phyloP scores from a whole-genome alignment of 1,284 basidiomycete genomes.

The Rhodotorula sp. region DNA sequence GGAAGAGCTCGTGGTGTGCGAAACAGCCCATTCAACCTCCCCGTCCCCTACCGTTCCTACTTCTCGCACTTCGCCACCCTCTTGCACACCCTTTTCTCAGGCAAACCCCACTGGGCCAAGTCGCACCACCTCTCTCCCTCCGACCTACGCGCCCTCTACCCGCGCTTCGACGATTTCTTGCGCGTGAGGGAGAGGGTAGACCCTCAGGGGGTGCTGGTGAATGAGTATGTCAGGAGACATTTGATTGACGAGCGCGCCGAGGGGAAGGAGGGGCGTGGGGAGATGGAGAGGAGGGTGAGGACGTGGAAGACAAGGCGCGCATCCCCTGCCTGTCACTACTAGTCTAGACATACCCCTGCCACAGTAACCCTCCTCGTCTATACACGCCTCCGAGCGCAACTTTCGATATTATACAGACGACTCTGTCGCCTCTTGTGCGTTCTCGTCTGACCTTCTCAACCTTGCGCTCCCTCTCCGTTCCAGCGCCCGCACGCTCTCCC shows the following conservation, averaged over 20 bases:
- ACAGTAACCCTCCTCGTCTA: too few relatives aligned
- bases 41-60: constrained; percentile 78
- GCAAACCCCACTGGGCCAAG: constrained; percentile 97
- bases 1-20: too few relatives aligned
- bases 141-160: constrained; percentile 68
- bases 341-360: too few relatives aligned
- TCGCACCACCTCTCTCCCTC: constrained; percentile 73
- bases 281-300: constrained; percentile 6
- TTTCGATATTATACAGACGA: too few relatives aligned
- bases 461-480: too few relatives aligned
- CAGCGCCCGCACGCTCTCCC: too few relatives aligned
- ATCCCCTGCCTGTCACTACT: too few relatives aligned
- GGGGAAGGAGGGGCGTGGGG: constrained; percentile 44
- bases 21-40: constrained; percentile 85
- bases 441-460: too few relatives aligned
- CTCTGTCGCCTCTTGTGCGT: too few relatives aligned
- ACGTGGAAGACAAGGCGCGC: constrained; percentile 10
- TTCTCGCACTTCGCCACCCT: constrained; percentile 79
- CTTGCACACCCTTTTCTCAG: constrained; percentile 63
- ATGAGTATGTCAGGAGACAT: constrained; percentile 56
- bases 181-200: constrained; percentile 69
- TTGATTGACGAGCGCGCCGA: constrained; percentile 44
- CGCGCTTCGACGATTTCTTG: constrained; percentile 77
- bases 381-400: too few relatives aligned
- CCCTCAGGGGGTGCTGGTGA: constrained; percentile 69